phyloP scores from a whole-genome alignment of 495 filamentous ascomycete species.

The Penicillium malachiteum region DNA sequence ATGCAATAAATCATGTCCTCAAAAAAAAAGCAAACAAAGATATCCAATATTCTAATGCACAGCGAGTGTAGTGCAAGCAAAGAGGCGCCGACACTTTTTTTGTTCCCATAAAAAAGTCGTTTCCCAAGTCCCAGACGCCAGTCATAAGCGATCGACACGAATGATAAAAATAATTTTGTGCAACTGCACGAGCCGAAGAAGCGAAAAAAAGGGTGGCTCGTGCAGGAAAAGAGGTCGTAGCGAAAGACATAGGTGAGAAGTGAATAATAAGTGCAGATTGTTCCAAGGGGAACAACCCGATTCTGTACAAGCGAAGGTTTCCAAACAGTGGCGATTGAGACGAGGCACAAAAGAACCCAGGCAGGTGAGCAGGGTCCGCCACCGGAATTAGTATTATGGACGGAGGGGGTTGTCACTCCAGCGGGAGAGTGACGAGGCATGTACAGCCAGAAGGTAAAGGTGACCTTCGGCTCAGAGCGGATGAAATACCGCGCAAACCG shows the following conservation, averaged over 20 bases:
- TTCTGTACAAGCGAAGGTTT: slow-evolving; percentile 48
- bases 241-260: slow-evolving; percentile 43
- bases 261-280: slow-evolving; percentile 22
- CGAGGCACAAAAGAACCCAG: slow-evolving; percentile 19
- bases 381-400: slow-evolving; percentile 49
- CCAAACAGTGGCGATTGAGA: slow-evolving; percentile 24
- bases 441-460: slow-evolving; percentile 32
- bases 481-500: slow-evolving; percentile 18
- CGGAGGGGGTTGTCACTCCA: slow-evolving; percentile 24
- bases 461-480: slow-evolving; percentile 27
- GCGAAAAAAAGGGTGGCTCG: slow-evolving; percentile 34
- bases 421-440: slow-evolving; percentile 25
- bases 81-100: slow-evolving; percentile 39
- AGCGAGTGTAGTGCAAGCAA: slow-evolving; percentile 44
- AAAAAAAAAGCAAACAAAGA: slow-evolving; percentile 22
- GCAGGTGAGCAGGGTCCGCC: slow-evolving; percentile 20
- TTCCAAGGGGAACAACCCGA: slow-evolving; percentile 9
- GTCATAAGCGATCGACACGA: slow-evolving; percentile 50
- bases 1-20: slow-evolving; percentile 35
- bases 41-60: slow-evolving; percentile 37
- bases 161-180: slow-evolving; percentile 38
- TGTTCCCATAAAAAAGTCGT: slow-evolving; percentile 19
- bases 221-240: slow-evolving; percentile 37
- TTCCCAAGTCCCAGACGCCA: slow-evolving; percentile 40
- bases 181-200: slow-evolving; percentile 36